Evolutionary conservation across 345 rosid genomes (phyloP), one percentile per base, ranked within the genome.

Genomic region (Eutrema yunnanense): DNA sequence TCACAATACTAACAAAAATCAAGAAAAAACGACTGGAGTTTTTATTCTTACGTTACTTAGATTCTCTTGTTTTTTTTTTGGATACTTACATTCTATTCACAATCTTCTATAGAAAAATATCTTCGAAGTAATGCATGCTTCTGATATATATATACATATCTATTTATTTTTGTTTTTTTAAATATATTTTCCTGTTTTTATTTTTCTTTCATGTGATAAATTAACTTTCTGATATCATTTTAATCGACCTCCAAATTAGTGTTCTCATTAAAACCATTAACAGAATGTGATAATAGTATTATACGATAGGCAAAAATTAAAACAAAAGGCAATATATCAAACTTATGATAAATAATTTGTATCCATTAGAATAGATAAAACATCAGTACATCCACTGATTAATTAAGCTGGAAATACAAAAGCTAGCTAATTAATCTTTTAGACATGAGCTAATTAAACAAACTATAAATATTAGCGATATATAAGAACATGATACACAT

Each of bases 371-470:
- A 51, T 51, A 67, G 60, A 74, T 51, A 53, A 19, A 36, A 75
- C 64, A 75, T 62, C 79, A 75, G 74, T 53, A 37, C 69, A 75
- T 62, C 69, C 22, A 60, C 65, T 62, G 79, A 75, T 61, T 69
- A 61, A 44, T 68, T 43, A 29, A 62, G 65, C 73, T 68, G 73
- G 61, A 67, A 75, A 11, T 62, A 75, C 79, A 75, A 69, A 16
- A 75, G 40, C 63, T 74, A 58, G 53, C 60, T 57, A 69, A 48
- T 65, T 9, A 33, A 26, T 42, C 11, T 51, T 13, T 60, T 36
- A 42, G 51, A 44, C 47, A 60, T 42, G 62, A 19, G 53, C 54
- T 10, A 22, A 22, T 22, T 22, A 58, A 33, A 59, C 2, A 67
- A 49, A 1, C 66, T 19, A 59, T 51, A 60, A 59, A 56, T 30